These are phyloP conservation scores for Termitomyces sp. DNA, from an alignment of 768 basidiomycete species.

Conservation along the genomic window DNA sequence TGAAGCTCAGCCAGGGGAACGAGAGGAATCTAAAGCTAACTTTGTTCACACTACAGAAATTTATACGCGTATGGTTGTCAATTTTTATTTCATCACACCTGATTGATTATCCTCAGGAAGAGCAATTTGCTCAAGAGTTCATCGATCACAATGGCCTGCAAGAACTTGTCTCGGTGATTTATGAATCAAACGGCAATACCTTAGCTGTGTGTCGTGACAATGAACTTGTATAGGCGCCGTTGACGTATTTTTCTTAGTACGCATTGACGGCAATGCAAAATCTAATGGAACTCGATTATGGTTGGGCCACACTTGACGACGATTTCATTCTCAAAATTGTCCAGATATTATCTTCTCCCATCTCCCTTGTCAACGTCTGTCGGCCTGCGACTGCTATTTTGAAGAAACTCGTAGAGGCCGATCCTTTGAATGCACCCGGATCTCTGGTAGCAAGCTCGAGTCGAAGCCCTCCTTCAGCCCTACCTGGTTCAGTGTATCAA, in stretches of 20 bases:
- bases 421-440: conserved; percentile 63
- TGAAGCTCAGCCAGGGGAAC: conserved; percentile 58
- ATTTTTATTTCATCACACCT: not conserved
- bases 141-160: conserved; percentile 64
- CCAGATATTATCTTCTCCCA: conserved; percentile 67
- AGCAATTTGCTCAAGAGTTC: conserved; percentile 78
- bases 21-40: conserved; percentile 61
- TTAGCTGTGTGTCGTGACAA: conserved; percentile 57
- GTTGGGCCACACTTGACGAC: conserved; percentile 71
- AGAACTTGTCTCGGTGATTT: conserved; percentile 68
- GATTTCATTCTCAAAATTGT: conserved; percentile 76
- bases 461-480: conserved; percentile 40
- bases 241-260: conserved; percentile 48
- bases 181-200: conserved; percentile 68
- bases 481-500: conserved; percentile 69
- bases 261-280: conserved; percentile 84
- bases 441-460: conserved; percentile 57
- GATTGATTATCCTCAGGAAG: conserved; percentile 48
- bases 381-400: conserved; percentile 88
- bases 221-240: not conserved
- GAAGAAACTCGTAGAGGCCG: conserved; percentile 85
- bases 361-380: conserved; percentile 83
- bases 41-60: conserved; percentile 74
- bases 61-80: conserved; percentile 54
- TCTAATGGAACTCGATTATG: conserved; percentile 81